phyloP scores from a whole-genome alignment of 176 grass and related monocot species.

The Hordeum marinum region DNA sequence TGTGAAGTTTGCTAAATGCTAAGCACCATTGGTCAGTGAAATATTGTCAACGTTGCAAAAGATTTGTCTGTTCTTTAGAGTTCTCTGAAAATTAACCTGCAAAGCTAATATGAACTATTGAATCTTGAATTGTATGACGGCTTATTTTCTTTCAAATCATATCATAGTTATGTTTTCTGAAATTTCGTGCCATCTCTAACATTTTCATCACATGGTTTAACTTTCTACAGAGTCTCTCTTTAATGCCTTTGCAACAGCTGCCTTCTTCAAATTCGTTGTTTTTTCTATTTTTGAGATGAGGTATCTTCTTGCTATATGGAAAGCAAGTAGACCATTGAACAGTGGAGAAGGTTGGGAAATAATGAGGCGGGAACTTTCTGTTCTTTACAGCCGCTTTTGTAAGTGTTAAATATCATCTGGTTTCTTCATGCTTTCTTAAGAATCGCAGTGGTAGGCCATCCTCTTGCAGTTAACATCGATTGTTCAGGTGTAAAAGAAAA shows the following conservation, averaged over 20 bases:
- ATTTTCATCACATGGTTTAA: neutral
- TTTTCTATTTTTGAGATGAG: constrained; percentile 99
- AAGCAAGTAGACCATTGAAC: constrained; percentile 83
- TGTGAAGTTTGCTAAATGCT: neutral
- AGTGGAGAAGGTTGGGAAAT: constrained; percentile 92
- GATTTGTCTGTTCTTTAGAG: neutral
- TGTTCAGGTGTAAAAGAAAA: neutral
- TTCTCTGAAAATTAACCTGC: neutral
- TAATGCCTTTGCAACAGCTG: constrained; percentile 97
- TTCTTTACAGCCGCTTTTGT: constrained; percentile 99
- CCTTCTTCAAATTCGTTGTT: constrained; percentile 98
- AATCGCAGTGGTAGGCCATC: neutral
- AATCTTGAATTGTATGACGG: neutral
- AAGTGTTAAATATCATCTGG: constrained; percentile 42
- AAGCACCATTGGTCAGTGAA: neutral
- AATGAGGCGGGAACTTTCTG: constrained; percentile 92
- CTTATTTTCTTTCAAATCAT: constrained; percentile 9
- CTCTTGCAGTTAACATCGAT: neutral
- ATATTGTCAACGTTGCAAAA: neutral
- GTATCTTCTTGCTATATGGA: constrained; percentile 98
- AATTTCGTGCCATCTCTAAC: neutral
- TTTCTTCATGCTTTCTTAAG: constrained; percentile 6
- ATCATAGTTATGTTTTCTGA: neutral
- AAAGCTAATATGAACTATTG: neutral
- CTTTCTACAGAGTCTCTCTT: constrained; percentile 88